Percentiles rank a stretch among this genome's conserved stretches.
These are phyloP conservation scores for Plasmodium vivax DNA, from an alignment of 169 alveolate genomes.

Conservation along the genomic window DNA sequence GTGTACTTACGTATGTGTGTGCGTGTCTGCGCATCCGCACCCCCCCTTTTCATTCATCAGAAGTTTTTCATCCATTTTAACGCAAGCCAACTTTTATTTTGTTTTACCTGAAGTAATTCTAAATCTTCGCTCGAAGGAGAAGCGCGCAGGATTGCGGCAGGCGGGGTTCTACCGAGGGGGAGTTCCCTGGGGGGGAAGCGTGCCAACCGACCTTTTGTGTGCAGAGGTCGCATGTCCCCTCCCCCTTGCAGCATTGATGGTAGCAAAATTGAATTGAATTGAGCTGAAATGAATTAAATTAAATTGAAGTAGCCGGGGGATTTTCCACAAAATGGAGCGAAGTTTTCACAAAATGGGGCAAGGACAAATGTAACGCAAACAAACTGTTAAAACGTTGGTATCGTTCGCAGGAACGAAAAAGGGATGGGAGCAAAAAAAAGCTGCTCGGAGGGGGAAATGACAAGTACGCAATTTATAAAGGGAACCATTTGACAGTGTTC, in stretches of 20 bases:
- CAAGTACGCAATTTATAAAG: neutral
- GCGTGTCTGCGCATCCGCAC: neutral
- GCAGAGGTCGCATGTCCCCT: neutral
- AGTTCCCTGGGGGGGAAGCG: neutral
- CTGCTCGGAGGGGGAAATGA: neutral
- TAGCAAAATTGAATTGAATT: neutral
- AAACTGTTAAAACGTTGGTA: neutral
- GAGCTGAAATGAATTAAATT: neutral
- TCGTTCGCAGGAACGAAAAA: neutral
- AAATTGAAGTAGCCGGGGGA: neutral
- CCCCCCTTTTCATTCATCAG: neutral
- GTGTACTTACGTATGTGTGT: no score
- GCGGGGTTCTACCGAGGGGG: neutral
- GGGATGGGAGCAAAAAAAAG: neutral
- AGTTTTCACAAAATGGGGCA: neutral
- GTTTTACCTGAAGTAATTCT: slow-evolving; percentile 37
- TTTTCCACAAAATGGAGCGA: neutral
- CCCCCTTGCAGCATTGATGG: neutral
- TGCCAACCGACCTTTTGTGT: neutral
- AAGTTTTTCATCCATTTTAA: slow-evolving; percentile 12
- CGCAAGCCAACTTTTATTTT: neutral
- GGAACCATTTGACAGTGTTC: neutral
- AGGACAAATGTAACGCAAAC: neutral
- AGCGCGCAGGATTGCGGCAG: neutral
- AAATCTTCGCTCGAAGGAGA: neutral